phyloP scores from a whole-genome alignment of 1,284 basidiomycete species.

The Irpex lacteus region DNA sequence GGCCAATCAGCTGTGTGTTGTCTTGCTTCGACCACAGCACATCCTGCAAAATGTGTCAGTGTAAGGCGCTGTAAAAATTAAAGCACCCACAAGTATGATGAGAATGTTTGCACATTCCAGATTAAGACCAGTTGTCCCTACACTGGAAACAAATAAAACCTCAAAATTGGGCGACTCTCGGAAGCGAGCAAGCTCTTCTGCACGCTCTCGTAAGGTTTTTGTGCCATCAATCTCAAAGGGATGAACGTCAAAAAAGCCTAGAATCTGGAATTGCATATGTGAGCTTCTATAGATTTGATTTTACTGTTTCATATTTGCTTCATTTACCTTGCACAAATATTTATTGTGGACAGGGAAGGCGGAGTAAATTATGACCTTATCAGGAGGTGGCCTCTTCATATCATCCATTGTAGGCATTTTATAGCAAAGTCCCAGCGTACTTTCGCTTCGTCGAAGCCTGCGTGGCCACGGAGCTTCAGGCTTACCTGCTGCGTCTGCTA shows the following conservation, averaged over 20 bases:
- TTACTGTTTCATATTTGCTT: not conserved
- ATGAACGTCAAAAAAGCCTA: not conserved
- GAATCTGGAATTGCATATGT: not conserved
- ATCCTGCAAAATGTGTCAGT: conserved; percentile 13
- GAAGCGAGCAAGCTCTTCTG: not conserved
- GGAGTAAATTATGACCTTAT: conserved; percentile 21
- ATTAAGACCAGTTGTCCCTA: not conserved
- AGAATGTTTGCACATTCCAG: conserved; percentile 1
- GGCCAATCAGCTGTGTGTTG: conserved; percentile 18
- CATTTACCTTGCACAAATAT: not conserved
- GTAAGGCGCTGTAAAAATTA: not conserved
- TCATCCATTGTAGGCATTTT: not conserved
- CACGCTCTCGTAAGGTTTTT: not conserved
- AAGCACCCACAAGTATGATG: not conserved
- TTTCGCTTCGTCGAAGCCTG: not conserved
- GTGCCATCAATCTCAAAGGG: not conserved
- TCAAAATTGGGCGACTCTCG: not conserved
- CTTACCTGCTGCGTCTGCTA: not conserved
- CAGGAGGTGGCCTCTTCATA: not conserved
- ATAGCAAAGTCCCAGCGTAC: not conserved
- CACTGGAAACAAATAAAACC: conserved; percentile 1
- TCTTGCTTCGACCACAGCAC: conserved; percentile 20
- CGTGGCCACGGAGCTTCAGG: not conserved
- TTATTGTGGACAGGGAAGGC: conserved; percentile 16
- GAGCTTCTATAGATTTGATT: conserved; percentile 10